These are phyloP conservation scores for Mikania micrantha DNA, from an alignment of 129 eudicot species.

Conservation along the genomic window DNA sequence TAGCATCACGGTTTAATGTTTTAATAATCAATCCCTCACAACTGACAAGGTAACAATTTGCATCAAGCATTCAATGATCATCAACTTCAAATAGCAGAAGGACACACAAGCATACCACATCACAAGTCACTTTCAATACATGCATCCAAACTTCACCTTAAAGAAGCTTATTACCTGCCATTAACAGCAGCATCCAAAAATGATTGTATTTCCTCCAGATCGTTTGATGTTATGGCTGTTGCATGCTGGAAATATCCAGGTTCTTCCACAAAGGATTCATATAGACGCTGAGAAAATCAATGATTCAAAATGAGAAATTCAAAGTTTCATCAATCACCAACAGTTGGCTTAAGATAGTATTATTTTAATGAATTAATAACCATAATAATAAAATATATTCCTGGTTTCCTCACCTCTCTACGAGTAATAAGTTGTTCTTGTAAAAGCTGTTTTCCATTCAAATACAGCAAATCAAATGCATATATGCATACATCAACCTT, in stretches of 20 bases:
- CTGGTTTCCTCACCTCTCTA: slow-evolving; percentile 45
- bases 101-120: not conserved
- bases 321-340: not conserved
- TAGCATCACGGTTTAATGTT: slow-evolving; percentile 81
- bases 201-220: slow-evolving; percentile 83
- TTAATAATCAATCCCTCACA: slow-evolving; percentile 94
- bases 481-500: slow-evolving; percentile 84
- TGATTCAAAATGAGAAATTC: not conserved
- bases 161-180: slow-evolving; percentile 44
- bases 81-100: not conserved
- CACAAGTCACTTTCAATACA: not conserved
- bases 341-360: not conserved
- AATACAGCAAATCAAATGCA: slow-evolving; percentile 79
- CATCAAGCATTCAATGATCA: not conserved
- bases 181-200: slow-evolving; percentile 80
- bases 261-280: slow-evolving; percentile 74
- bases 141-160: not conserved
- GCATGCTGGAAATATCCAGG: slow-evolving; percentile 32
- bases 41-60: slow-evolving; percentile 30
- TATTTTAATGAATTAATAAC: not conserved
- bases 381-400: not conserved
- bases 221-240: slow-evolving; percentile 49
- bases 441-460: slow-evolving; percentile 71
- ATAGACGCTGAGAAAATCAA: slow-evolving; percentile 49
- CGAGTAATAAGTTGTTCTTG: slow-evolving; percentile 80